Percentiles rank a stretch among this genome's conserved stretches.
phyloP scores from a whole-genome alignment of 2,329 filamentous ascomycete species.

The Penicillium freii region DNA sequence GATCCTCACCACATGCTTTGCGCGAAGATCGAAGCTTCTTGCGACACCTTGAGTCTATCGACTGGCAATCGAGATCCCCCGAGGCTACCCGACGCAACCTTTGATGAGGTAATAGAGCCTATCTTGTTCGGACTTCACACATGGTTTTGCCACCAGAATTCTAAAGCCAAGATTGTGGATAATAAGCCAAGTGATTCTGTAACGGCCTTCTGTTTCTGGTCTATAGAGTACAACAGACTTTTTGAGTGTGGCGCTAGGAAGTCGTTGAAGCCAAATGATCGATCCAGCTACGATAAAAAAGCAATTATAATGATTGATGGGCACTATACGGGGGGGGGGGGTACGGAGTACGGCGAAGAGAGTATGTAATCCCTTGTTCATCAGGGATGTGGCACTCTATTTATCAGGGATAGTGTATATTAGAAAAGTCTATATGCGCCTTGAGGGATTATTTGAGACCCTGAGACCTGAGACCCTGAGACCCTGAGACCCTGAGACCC shows the following conservation, averaged over 20 bases:
- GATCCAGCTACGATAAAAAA: background rate
- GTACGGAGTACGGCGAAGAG: background rate
- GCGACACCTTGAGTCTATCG: conserved; percentile 1
- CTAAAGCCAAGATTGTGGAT: background rate
- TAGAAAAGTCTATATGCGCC: background rate
- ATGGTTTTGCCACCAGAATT: conserved; percentile 14
- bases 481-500: background rate
- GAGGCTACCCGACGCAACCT: conserved; percentile 16
- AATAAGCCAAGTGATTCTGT: background rate
- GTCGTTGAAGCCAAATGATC: background rate
- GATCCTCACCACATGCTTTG: background rate
- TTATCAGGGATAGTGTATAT: background rate
- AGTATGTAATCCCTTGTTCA: background rate
- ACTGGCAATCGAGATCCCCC: background rate
- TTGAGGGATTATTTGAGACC: background rate
- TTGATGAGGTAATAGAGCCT: conserved; percentile 2
- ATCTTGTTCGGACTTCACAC: conserved; percentile 10
- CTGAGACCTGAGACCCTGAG: background rate
- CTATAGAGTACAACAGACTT: conserved; percentile 3
- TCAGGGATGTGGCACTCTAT: background rate
- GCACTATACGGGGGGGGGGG: background rate
- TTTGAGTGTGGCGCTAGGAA: conserved; percentile 1
- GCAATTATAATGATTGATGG: conserved; percentile 1
- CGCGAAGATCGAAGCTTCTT: background rate
- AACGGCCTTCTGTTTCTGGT: conserved; percentile 4